Evolutionary conservation across 139 green algal species (phyloP), one percentile per base, ranked within the genome.

Genomic region (Tetradesmus lagerheimii): DNA sequence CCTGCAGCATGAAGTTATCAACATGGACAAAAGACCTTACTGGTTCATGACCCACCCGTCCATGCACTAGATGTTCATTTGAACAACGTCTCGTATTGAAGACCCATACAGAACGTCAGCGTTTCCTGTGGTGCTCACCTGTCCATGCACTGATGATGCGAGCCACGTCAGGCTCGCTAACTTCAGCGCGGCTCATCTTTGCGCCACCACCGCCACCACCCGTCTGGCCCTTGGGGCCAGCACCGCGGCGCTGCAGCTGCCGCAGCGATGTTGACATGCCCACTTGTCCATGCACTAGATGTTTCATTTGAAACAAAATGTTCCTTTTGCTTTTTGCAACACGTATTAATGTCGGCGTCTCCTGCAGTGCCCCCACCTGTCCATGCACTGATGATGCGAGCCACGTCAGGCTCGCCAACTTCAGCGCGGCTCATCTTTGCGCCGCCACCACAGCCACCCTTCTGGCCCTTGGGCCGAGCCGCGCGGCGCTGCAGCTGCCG

Each of bases 351-450:
- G n/a, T n/a, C n/a, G n/a, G n/a, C n/a, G n/a, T n/a, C n/a, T n/a
- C n/a, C n/a, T n/a, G n/a, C n/a, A n/a, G n/a, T n/a, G n/a, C n/a
- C n/a, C n/a, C n/a, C n/a, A 91, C 90, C 91, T 78, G 93, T 95
- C 93, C 93, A 95, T 23, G 76, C 71, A 77, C 86, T 92, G 90
- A 95, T 94, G 62, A 95, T 90, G 35, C 88, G 75, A 25, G 93
- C 91, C 27, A 95, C 77, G 77, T 95, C 91, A n/a, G 91, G 57
- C 90, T 95, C 93, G 0, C 37, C 78, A 18, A 95, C 93, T 74
- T 93, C 90, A 23, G 78, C 86, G n/a, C 89, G 74, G 25, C 84
- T 79, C 37, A 85, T 75, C 76, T 90, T 90, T 20, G 27, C 86
- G 47, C 37, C 25, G 57, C 71, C 34, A 75, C 85, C 41, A 74